Evolutionary conservation across 192 early-diverging fungal genomes (phyloP), one percentile per base, ranked within the genome.

Genomic region (Umbelopsis isabellina): DNA sequence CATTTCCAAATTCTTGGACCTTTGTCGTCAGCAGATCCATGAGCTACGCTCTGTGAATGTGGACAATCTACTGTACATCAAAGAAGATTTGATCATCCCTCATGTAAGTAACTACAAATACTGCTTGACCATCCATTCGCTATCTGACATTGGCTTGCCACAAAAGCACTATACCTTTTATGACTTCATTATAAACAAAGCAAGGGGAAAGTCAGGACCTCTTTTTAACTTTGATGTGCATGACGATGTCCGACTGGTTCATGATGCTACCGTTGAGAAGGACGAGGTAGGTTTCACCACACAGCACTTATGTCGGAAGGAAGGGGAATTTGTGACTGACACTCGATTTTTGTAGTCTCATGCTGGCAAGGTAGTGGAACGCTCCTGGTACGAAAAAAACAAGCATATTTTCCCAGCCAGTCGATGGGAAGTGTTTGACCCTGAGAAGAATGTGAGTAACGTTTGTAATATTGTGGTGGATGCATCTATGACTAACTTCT

Each of bases 391-490:
- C 68, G 93, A 95, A 70, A 85, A 90, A 23, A 94, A 97, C 80
- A 98, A 97, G 81, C 96, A 98, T 69, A 97, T 96, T 33, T 97
- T 98, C 75, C 95, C 96, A 5, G 91, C 95, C 3, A 91, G 88
- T 46, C 86, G 96, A 58, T 98, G 94, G 93, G 95, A 98, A 79
- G 83, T 91, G 13, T 97, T 92, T 74, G 93, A 96, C 75, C 93
- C 94, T 0, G 84, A 91, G 44, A 94, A 93, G 73, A 84, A 83
- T 64, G 82, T 83, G 67, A 69, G 81, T 73, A 7, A 37, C 12
- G 45, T 53, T 64, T 51, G 6, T 30, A 49, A 27, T 30, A 3
- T 4, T 48, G 46, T 48, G 46, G 46, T 47, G 23, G 21, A n/a
- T 5, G n/a, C 21, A 22, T 21, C 41, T 35, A 45, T 49, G 23